Conservation (phyloP, 2,329 filamentous ascomycete genomes). For the Pyrenochaeta sp. region DNA sequence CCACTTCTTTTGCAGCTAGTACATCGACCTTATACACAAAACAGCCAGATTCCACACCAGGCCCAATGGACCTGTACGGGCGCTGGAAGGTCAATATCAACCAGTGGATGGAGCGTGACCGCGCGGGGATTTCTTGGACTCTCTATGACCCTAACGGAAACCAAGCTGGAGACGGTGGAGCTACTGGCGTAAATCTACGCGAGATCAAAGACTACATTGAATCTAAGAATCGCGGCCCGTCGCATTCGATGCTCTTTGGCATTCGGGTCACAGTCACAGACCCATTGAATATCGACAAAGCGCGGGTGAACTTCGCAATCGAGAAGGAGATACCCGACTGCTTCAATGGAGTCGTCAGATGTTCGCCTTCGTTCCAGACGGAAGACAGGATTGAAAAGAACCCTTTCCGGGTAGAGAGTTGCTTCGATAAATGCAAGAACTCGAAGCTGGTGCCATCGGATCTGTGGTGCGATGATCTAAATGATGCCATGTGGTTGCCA, state of each 20-base stretch:
- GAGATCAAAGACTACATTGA: conserved; percentile 9
- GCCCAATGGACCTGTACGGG: conserved; percentile 13
- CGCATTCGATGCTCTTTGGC: conserved; percentile 16
- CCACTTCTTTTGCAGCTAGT: neutral
- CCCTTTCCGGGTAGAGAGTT: conserved; percentile 9
- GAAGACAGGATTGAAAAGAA: conserved; percentile 12
- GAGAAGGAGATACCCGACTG: conserved; percentile 10
- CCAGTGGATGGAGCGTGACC: conserved; percentile 17
- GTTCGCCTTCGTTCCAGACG: conserved; percentile 13
- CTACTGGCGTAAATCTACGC: neutral
- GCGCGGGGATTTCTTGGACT: conserved; percentile 18
- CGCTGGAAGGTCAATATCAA: conserved; percentile 20
- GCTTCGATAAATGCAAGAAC: conserved; percentile 1
- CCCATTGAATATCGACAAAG: conserved; percentile 1
- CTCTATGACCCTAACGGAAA: conserved; percentile 25
- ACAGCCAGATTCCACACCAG: conserved; percentile 1
- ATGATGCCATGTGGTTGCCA: conserved; percentile 7
- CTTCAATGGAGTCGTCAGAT: neutral
- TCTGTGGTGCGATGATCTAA: conserved; percentile 18
- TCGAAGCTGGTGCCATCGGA: neutral
- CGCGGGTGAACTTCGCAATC: conserved; percentile 12
- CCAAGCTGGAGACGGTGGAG: conserved; percentile 8
- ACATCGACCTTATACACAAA: neutral
- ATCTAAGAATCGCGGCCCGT: conserved; percentile 4
- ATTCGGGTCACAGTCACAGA: conserved; percentile 6